These are phyloP conservation scores for Hansenula sp. DNA, from an alignment of 1,139 yeast species.

Conservation along the genomic window DNA sequence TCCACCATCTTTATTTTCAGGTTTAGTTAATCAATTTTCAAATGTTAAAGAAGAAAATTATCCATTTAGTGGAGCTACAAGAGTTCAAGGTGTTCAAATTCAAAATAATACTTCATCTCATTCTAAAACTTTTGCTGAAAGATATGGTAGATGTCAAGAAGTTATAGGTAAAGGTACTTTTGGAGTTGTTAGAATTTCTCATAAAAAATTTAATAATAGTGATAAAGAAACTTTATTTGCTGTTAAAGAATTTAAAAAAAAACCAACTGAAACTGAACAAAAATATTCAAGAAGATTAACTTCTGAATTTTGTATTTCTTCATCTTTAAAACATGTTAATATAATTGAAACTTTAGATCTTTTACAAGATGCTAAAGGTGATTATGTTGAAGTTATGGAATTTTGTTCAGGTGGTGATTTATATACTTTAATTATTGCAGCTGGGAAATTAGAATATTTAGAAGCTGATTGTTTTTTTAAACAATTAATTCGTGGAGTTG, in stretches of 20 bases:
- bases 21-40: constrained; percentile 68
- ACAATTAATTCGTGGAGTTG: constrained; percentile 85
- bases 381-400: constrained; percentile 95
- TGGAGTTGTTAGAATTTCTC: constrained; percentile 77
- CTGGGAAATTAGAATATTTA: constrained; percentile 75
- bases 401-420: constrained; percentile 94
- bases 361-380: constrained; percentile 86
- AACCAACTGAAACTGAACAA: constrained; percentile 50
- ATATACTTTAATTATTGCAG: constrained; percentile 77
- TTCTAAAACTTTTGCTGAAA: constrained; percentile 43
- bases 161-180: constrained; percentile 83
- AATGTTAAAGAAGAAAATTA: constrained; percentile 30
- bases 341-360: constrained; percentile 85
- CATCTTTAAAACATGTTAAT: constrained; percentile 72
- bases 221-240: constrained; percentile 55
- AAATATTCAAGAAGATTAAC: constrained; percentile 69
- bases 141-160: constrained; percentile 78
- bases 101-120: constrained; percentile 1
- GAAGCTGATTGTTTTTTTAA: constrained; percentile 97
- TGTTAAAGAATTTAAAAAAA: constrained; percentile 72
- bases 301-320: constrained; percentile 81
- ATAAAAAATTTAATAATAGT: constrained; percentile 36
- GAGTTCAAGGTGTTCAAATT: constrained; percentile 10
- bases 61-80: constrained; percentile 32
- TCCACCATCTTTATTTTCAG: constrained; percentile 81